phyloP scores from a whole-genome alignment of 2,329 filamentous ascomycete species.

The Verticillium alfalfae region DNA sequence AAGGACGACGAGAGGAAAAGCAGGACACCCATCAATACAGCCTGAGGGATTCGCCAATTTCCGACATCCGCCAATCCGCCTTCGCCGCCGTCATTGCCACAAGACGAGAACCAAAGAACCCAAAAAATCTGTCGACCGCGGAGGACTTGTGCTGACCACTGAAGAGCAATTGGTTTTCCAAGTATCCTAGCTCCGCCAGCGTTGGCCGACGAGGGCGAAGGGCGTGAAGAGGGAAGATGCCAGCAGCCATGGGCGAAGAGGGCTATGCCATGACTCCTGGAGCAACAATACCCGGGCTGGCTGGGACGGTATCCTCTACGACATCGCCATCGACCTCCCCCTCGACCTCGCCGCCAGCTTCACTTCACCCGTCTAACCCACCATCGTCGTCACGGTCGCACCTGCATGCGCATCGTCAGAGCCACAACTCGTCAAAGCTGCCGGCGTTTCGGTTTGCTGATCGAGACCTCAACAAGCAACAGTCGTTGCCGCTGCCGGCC shows the following conservation, averaged over 20 bases:
- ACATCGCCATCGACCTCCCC: not conserved
- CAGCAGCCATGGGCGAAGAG: not conserved
- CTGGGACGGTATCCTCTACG: not conserved
- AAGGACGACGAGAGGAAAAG: not conserved
- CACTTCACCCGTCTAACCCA: not conserved
- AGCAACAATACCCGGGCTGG: not conserved
- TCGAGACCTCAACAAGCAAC: slow-evolving; percentile 31
- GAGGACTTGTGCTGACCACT: not conserved
- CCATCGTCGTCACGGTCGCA: not conserved
- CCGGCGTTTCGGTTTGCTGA: slow-evolving; percentile 46
- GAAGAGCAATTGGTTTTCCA: not conserved
- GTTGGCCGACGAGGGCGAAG: not conserved
- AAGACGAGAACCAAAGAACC: not conserved
- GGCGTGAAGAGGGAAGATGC: not conserved
- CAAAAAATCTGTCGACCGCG: not conserved
- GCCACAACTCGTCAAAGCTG: slow-evolving; percentile 49
- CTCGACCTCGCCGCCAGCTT: not conserved
- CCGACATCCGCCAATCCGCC: not conserved
- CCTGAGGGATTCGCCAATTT: not conserved
- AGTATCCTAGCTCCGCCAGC: not conserved
- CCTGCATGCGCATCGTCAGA: slow-evolving; percentile 43
- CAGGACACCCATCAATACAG: not conserved
- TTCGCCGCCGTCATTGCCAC: not conserved
- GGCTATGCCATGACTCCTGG: not conserved
- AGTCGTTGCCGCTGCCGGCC: slow-evolving; percentile 22